Evolutionary conservation across 768 basidiomycete genomes (phyloP).

Genomic region (Auriscalpium vulgare): DNA sequence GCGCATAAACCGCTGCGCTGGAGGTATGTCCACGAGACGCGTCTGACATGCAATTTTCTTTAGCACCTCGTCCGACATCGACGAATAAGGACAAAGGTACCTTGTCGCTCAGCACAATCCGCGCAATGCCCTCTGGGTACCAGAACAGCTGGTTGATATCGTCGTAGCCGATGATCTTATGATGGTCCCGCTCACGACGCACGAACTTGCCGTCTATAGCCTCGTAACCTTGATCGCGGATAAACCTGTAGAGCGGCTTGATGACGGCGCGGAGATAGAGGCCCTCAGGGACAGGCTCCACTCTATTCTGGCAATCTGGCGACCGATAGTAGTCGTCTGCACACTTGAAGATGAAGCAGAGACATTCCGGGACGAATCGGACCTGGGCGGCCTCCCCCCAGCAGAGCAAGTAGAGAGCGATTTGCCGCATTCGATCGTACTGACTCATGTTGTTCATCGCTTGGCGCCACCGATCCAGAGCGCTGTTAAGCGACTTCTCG

Average conservation of each 20-base stretch:
- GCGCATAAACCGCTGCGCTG: slow-evolving; percentile 91
- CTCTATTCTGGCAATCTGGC: slow-evolving; percentile 90
- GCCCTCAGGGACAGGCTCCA: slow-evolving; percentile 91
- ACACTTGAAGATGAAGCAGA: slow-evolving; percentile 99
- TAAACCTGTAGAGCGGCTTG: slow-evolving; percentile 93
- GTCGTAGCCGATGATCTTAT: slow-evolving; percentile 94
- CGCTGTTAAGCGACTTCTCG: slow-evolving; percentile 67
- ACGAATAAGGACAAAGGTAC: slow-evolving; percentile 27
- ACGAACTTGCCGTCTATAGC: slow-evolving; percentile 94
- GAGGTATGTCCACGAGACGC: slow-evolving; percentile 84
- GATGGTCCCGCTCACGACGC: slow-evolving; percentile 86
- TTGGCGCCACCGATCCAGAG: slow-evolving; percentile 88
- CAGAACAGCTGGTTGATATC: slow-evolving; percentile 99
- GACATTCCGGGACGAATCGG: slow-evolving; percentile 90
- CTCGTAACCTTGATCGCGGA: slow-evolving; percentile 97
- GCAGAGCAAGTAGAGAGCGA: slow-evolving; percentile 89
- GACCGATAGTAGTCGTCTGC: slow-evolving; percentile 99
- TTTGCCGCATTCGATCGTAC: slow-evolving; percentile 93
- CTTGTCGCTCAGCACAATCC: slow-evolving; percentile 85
- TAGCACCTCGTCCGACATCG: not conserved
- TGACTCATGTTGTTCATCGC: slow-evolving; percentile 99
- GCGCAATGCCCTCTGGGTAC: slow-evolving; percentile 97
- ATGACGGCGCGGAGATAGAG: slow-evolving; percentile 87
- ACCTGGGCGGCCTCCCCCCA: slow-evolving; percentile 99
- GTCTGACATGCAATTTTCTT: slow-evolving; percentile 39